A percentile compares a stretch with the other conserved stretches of the same genome.
Conservation (phyloP, 805 yeast species). For the Metschnikowia vanudenii region DNA sequence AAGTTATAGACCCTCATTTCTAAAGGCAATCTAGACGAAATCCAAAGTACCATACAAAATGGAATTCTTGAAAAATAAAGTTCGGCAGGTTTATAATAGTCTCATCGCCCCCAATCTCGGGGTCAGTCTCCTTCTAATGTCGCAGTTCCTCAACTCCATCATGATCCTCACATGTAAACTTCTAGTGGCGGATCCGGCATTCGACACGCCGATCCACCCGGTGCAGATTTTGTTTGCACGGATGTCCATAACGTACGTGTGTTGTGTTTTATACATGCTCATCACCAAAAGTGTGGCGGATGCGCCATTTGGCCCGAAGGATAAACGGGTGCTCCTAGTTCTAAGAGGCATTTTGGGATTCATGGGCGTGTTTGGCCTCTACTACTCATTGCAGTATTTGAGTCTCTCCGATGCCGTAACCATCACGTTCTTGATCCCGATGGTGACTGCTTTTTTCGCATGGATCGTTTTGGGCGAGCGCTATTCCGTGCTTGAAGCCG, state of each 20-base stretch:
- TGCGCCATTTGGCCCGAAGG: slow-evolving; percentile 69
- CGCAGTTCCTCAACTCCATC: slow-evolving; percentile 72
- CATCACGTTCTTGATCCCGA: slow-evolving; percentile 75
- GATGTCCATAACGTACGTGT: slow-evolving; percentile 67
- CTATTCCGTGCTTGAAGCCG: slow-evolving; percentile 63
- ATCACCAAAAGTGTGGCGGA: slow-evolving; percentile 48
- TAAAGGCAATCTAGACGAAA: no score
- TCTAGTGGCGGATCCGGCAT: slow-evolving; percentile 62
- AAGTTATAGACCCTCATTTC: no score
- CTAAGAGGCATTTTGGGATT: slow-evolving; percentile 68
- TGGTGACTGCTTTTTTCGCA: slow-evolving; percentile 73
- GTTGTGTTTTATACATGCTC: slow-evolving; percentile 57
- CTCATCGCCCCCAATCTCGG: slow-evolving; percentile 40
- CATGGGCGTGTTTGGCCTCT: slow-evolving; percentile 76
- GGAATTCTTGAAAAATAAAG: slow-evolving; percentile 1
- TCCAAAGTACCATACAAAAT: neutral
- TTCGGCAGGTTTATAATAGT: slow-evolving; percentile 4
- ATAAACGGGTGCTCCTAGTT: slow-evolving; percentile 51
- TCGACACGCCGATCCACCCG: slow-evolving; percentile 65
- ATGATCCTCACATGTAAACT: slow-evolving; percentile 77
- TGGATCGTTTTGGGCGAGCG: slow-evolving; percentile 63
- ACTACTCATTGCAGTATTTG: slow-evolving; percentile 69
- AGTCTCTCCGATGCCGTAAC: slow-evolving; percentile 80
- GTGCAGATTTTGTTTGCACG: slow-evolving; percentile 74
- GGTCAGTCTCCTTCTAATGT: slow-evolving; percentile 50